Evolutionary conservation across 805 yeast species (phyloP), one percentile per base, ranked within the genome.

Genomic region (Metschnikowia lachancei): DNA sequence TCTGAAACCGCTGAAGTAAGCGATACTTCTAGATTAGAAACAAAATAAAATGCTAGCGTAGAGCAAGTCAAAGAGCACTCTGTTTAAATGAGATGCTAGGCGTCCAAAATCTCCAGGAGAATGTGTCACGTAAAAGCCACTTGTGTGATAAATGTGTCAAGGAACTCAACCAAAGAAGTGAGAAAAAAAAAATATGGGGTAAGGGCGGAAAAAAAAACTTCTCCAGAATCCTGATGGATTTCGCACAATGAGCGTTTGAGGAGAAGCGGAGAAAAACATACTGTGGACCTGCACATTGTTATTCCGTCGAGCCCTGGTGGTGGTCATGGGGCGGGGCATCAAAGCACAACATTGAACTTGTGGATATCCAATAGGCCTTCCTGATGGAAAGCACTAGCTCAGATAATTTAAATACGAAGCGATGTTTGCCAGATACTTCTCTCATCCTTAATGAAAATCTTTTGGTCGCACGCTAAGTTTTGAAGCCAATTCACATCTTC

Each of bases 241-340:
- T 50, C 44, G 50, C 53, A 47, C 49, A 31, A 41, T 29, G 46
- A 43, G 45, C 39, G 45, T 38, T 46, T 51, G 56, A 51, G 56
- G 55, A 51, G 53, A 53, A 51, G 55, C 47, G 55, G 56, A 51
- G 55, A 49, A 53, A 38, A 34, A 30, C 54, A 29, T 43, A 35
- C 34, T 45, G 36, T 13, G 28, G 11, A 26, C 38, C 49, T 46
- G 49, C 52, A 40, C 31, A 32, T 7, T 5, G 28, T 3, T 26
- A 8, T 3, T 26, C 12, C 28, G 12, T 8, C 28, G 28, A 26
- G 28, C 28, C 28, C 28, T 26, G 28, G 28, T 26, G 28, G 28
- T 26, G 28, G 28, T 26, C 28, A 36, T 31, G 40, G 32, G 45
- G 41, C 31, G 17, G 22, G 31, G 32, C 39, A 19, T 24, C 31